These are phyloP conservation scores for Musa beccarii DNA, from an alignment of 176 grass and related monocot genomes.

Conservation along the genomic window DNA sequence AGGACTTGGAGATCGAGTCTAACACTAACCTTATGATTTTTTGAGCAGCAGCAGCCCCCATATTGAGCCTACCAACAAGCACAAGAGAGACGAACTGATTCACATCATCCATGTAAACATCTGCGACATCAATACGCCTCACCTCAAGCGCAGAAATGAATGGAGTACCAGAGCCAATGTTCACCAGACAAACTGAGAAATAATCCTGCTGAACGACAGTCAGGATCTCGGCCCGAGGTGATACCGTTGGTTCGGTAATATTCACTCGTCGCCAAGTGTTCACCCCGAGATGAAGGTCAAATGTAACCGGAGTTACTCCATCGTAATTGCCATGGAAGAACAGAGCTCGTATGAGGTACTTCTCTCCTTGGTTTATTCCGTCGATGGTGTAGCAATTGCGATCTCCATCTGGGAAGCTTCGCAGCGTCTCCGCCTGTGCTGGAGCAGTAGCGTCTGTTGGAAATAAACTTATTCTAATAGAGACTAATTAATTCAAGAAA, in stretches of 20 bases:
- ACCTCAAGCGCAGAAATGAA: conserved; percentile 52
- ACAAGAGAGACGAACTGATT: no score
- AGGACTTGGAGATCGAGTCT: no score
- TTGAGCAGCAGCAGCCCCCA: no score
- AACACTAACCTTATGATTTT: no score
- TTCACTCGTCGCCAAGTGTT: not conserved
- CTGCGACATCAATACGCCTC: not conserved
- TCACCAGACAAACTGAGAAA: conserved; percentile 42
- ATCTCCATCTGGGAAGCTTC: conserved; percentile 1
- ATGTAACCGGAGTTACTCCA: not conserved
- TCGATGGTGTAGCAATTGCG: conserved; percentile 7
- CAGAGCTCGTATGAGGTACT: not conserved
- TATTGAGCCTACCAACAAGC: no score
- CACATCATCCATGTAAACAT: no score
- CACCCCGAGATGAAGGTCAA: not conserved
- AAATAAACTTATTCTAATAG: no score
- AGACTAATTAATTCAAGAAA: no score
- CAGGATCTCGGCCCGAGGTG: not conserved
- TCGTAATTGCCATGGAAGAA: conserved; percentile 10
- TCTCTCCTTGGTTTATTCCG: not conserved
- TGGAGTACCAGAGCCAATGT: conserved; percentile 36
- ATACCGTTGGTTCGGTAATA: rapidly evolving
- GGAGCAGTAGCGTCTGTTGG: no score
- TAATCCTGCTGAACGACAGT: conserved; percentile 15
- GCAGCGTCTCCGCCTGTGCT: not conserved